phyloP scores from a whole-genome alignment of 2,329 filamentous ascomycete genomes.

The Fusarium coffeatum region DNA sequence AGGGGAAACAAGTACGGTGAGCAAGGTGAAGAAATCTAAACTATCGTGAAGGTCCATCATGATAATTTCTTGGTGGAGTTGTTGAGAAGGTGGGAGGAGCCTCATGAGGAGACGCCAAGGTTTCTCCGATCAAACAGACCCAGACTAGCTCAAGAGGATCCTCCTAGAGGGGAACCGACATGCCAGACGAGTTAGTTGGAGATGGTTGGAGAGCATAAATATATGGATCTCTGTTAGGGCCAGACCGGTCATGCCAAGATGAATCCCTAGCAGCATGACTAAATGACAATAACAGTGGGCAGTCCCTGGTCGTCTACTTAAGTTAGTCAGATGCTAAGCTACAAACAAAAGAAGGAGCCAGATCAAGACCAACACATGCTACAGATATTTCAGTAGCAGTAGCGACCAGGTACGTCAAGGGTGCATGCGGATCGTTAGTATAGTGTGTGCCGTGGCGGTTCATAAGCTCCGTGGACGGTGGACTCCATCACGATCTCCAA shows the following conservation, averaged over 20 bases:
- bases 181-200: slow-evolving; percentile 9
- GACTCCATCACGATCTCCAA: slow-evolving; percentile 25
- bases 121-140: slow-evolving; percentile 20
- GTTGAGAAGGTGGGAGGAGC: slow-evolving; percentile 32
- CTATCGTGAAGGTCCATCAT: slow-evolving; percentile 39
- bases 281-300: neutral
- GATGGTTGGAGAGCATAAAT: slow-evolving; percentile 20
- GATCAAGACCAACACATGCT: neutral
- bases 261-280: slow-evolving; percentile 5
- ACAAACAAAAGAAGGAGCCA: neutral
- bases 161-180: neutral
- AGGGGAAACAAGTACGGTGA: slow-evolving; percentile 5
- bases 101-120: slow-evolving; percentile 27
- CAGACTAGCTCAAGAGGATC: slow-evolving; percentile 1
- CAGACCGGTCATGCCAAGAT: neutral
- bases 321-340: slow-evolving; percentile 3
- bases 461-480: slow-evolving; percentile 17
- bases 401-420: neutral
- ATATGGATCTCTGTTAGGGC: slow-evolving; percentile 1
- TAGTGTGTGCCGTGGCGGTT: slow-evolving; percentile 5
- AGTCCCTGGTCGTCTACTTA: neutral
- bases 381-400: neutral
- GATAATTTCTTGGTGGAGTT: slow-evolving; percentile 39
- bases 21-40: slow-evolving; percentile 23
- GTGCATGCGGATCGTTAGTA: slow-evolving; percentile 10